phyloP scores from a whole-genome alignment of 1,284 basidiomycete species.

The Kwoniella shivajii region DNA sequence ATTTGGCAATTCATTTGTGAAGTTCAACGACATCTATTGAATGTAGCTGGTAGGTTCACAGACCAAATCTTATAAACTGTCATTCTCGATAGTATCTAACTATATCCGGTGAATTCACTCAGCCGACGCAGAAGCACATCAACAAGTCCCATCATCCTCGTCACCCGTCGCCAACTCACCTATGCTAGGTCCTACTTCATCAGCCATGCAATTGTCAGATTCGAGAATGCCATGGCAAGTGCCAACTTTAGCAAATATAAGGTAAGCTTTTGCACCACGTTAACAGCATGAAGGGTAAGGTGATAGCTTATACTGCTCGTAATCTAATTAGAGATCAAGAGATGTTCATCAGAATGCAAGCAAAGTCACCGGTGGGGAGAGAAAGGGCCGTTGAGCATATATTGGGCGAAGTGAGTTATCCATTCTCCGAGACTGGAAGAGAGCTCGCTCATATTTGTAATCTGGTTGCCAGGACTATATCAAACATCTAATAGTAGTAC shows the following conservation, averaged over 20 bases:
- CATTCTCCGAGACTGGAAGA: no score
- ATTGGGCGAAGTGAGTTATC: constrained; percentile 42
- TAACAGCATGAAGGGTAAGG: no score
- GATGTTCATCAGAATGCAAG: constrained; percentile 45
- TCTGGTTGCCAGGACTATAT: constrained; percentile 71
- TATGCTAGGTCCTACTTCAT: constrained; percentile 27
- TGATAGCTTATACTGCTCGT: constrained; percentile 7
- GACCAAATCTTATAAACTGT: background rate
- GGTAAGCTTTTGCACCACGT: constrained; percentile 19
- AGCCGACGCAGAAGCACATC: constrained; percentile 34
- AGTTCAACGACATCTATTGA: constrained; percentile 66
- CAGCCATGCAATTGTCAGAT: constrained; percentile 6
- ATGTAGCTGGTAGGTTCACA: constrained; percentile 31
- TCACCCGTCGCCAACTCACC: constrained; percentile 42
- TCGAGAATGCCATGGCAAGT: constrained; percentile 36
- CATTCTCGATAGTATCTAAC: background rate
- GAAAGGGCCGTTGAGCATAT: constrained; percentile 81
- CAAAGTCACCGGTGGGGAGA: constrained; percentile 52
- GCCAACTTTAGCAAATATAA: constrained; percentile 46
- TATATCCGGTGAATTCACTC: background rate
- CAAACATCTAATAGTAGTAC: constrained; percentile 78
- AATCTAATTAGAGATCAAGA: constrained; percentile 42
- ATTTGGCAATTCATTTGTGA: constrained; percentile 97
- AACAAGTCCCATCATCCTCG: constrained; percentile 40
- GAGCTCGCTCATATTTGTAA: background rate